Percentiles rank a stretch among this genome's conserved stretches.
phyloP scores from a whole-genome alignment of 140 eudicot genomes.

The Anethum foeniculum region DNA sequence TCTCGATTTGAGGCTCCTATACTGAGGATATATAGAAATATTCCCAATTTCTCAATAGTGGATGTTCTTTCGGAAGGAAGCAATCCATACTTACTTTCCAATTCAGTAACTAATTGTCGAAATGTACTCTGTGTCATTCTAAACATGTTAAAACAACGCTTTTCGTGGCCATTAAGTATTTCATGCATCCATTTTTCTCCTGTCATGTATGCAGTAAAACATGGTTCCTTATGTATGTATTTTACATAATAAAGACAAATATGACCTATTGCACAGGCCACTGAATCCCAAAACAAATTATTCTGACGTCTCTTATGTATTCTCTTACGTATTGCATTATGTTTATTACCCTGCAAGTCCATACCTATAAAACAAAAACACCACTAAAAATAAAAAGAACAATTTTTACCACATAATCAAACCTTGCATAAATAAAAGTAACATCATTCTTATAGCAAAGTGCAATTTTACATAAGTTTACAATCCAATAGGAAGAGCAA shows the following conservation, averaged over 20 bases:
- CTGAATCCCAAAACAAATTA: too few relatives aligned
- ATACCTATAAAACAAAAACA: neutral
- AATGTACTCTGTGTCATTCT: neutral
- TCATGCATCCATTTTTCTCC: neutral
- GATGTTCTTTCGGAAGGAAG: neutral
- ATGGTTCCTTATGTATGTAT: neutral
- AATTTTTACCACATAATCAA: neutral
- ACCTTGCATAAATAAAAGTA: neutral
- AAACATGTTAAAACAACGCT: neutral
- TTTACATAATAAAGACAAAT: neutral
- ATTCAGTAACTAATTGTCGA: too few relatives aligned
- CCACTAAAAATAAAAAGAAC: neutral
- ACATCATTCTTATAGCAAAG: too few relatives aligned
- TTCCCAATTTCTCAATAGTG: neutral
- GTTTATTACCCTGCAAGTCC: too few relatives aligned
- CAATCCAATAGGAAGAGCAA: neutral
- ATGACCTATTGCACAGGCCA: neutral
- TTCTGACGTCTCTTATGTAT: too few relatives aligned
- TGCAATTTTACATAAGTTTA: too few relatives aligned
- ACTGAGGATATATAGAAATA: neutral
- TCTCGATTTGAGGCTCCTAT: neutral
- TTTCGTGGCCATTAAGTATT: neutral
- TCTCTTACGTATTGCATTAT: too few relatives aligned
- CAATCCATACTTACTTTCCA: neutral
- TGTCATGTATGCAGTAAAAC: neutral